These are phyloP conservation scores for Microcos paniculata DNA, from an alignment of 345 rosid genomes.

Conservation along the genomic window DNA sequence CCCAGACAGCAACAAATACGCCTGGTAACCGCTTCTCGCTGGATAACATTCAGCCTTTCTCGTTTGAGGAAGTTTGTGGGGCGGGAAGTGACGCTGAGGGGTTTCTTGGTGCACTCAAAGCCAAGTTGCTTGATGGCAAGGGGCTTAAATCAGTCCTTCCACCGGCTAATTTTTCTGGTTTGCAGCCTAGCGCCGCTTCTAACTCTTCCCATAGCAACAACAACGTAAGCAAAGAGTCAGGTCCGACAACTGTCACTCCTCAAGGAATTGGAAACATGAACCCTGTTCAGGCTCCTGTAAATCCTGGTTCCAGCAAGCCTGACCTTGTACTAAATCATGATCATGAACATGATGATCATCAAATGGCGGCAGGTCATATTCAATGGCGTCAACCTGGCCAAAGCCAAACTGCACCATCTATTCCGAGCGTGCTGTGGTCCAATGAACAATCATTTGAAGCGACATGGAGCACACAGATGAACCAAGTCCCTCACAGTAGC, in stretches of 20 bases:
- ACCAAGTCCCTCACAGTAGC: slow-evolving; percentile 16
- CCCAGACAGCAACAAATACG: slow-evolving; percentile 20
- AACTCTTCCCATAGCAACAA: slow-evolving; percentile 3
- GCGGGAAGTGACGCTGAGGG: slow-evolving; percentile 35
- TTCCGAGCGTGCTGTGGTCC: slow-evolving; percentile 29
- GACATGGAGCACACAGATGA: slow-evolving; percentile 34
- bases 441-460: slow-evolving; percentile 23
- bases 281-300: not conserved
- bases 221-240: not conserved
- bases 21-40: not conserved
- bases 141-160: slow-evolving; percentile 18
- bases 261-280: slow-evolving; percentile 11
- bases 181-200: not conserved
- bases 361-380: not conserved
- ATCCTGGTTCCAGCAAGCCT: not conserved
- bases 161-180: not conserved
- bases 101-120: slow-evolving; percentile 50
- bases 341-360: slow-evolving; percentile 17
- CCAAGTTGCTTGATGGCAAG: slow-evolving; percentile 47
- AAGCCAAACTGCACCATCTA: not conserved
- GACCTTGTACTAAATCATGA: slow-evolving; percentile 13
- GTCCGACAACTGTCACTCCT: not conserved
- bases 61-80: slow-evolving; percentile 46
- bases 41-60: slow-evolving; percentile 43
- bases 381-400: slow-evolving; percentile 26